Evolutionary conservation across 2,329 filamentous ascomycete genomes (phyloP).

Genomic region (Colletotrichum incanum): DNA sequence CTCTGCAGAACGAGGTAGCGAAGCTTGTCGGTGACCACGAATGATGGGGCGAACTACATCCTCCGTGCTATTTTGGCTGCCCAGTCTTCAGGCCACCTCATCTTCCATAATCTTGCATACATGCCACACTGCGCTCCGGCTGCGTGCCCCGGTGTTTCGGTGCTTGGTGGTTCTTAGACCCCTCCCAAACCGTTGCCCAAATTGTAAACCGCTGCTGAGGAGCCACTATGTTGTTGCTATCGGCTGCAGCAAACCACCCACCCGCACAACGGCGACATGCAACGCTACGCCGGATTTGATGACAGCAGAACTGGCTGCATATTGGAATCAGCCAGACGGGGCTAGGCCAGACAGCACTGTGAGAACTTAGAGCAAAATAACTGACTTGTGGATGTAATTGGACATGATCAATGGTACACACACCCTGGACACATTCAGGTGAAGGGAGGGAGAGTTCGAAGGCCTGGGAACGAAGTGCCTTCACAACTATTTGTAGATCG

Average conservation of each 20-base stretch:
- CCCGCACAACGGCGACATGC: neutral
- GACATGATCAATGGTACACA: slow-evolving; percentile 2
- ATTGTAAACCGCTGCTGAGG: neutral
- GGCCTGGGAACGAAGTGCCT: neutral
- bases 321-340: neutral
- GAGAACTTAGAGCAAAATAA: neutral
- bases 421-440: slow-evolving; percentile 1
- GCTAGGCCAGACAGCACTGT: neutral
- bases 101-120: neutral
- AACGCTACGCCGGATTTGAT: neutral
- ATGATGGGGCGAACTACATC: neutral
- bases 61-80: neutral
- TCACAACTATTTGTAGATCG: neutral
- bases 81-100: neutral
- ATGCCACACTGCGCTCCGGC: neutral
- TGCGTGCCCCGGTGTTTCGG: neutral
- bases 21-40: neutral
- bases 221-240: neutral
- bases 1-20: neutral
- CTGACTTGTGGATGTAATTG: neutral
- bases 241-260: neutral
- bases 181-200: neutral
- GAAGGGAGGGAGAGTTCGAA: neutral
- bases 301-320: neutral
- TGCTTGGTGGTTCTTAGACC: neutral